Evolutionary conservation across 805 yeast species (phyloP).

Genomic region (Pichia manshurica): DNA sequence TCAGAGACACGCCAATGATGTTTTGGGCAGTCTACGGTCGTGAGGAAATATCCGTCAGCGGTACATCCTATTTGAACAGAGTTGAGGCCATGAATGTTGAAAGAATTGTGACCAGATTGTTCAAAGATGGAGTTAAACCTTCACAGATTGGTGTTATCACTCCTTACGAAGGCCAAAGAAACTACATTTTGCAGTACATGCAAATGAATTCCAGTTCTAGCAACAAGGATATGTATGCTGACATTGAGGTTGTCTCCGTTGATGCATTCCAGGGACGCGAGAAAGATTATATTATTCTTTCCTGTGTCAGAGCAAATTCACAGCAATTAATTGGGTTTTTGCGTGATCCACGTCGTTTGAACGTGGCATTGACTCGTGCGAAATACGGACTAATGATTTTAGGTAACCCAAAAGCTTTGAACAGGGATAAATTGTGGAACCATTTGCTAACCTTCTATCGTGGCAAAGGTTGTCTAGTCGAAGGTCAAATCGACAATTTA

Average conservation of each 20-base stretch:
- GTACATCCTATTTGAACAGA: slow-evolving; percentile 76
- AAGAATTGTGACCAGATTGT: slow-evolving; percentile 63
- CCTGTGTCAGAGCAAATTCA: slow-evolving; percentile 63
- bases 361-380: slow-evolving; percentile 87
- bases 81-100: slow-evolving; percentile 89
- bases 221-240: slow-evolving; percentile 56
- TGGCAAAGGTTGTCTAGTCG: slow-evolving; percentile 82
- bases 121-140: slow-evolving; percentile 73
- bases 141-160: slow-evolving; percentile 87
- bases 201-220: slow-evolving; percentile 57
- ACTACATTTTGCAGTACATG: slow-evolving; percentile 75
- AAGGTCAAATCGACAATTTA: slow-evolving; percentile 77
- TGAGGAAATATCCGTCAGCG: slow-evolving; percentile 80
- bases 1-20: slow-evolving; percentile 83
- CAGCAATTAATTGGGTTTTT: slow-evolving; percentile 74
- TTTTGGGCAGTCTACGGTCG: slow-evolving; percentile 87
- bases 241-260: slow-evolving; percentile 81
- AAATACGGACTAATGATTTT: slow-evolving; percentile 72
- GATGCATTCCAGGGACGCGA: slow-evolving; percentile 61
- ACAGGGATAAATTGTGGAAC: slow-evolving; percentile 71
- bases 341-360: slow-evolving; percentile 78
- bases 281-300: slow-evolving; percentile 45
- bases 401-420: slow-evolving; percentile 78
- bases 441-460: slow-evolving; percentile 70
- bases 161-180: slow-evolving; percentile 92